phyloP scores from a whole-genome alignment of 2,329 filamentous ascomycete genomes.

The Lasiodiplodia hormozganensis region DNA sequence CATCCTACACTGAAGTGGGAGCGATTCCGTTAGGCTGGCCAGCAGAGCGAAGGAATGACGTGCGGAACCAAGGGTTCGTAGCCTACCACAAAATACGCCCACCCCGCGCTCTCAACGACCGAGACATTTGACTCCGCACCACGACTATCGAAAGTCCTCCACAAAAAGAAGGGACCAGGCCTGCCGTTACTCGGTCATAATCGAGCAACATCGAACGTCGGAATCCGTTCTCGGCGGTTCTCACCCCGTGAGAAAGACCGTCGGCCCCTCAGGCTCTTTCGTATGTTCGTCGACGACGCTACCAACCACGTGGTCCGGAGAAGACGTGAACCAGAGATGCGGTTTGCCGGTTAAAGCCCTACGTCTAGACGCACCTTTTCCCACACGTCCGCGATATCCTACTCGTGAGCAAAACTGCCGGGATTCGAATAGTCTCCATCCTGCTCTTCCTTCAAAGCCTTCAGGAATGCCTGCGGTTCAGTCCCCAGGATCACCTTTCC shows the following conservation, averaged over 20 bases:
- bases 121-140: neutral
- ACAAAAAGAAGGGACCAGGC: neutral
- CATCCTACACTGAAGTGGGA: neutral
- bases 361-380: too few species aligned
- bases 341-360: too few species aligned
- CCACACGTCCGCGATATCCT: too few species aligned
- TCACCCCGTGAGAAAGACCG: neutral
- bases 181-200: neutral
- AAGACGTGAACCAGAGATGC: too few species aligned
- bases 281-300: too few species aligned
- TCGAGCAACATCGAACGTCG: constrained; percentile 1
- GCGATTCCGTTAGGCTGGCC: neutral
- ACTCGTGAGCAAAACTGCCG: neutral
- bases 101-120: neutral
- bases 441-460: too few species aligned
- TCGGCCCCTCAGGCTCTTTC: neutral
- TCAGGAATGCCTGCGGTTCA: neutral
- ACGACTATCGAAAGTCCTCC: neutral
- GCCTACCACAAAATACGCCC: neutral
- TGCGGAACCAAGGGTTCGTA: neutral
- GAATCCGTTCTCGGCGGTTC: neutral
- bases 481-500: neutral
- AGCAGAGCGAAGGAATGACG: neutral
- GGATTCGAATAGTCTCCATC: too few species aligned
- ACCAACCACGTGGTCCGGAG: too few species aligned